Evolutionary conservation across 805 yeast genomes (phyloP), one percentile per base, ranked within the genome.

Genomic region (Cyberlindnera mrakii): DNA sequence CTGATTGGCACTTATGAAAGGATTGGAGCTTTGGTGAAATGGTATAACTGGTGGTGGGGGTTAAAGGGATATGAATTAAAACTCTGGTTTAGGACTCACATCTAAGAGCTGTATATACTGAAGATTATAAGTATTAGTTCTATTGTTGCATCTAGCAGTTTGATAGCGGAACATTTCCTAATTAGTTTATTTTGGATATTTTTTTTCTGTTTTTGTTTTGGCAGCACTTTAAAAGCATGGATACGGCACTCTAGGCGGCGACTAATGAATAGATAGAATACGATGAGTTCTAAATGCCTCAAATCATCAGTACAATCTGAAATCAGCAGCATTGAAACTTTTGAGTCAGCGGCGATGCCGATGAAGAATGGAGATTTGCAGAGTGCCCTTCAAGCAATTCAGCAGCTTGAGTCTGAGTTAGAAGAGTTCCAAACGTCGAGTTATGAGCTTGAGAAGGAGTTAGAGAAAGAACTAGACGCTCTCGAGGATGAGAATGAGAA

Each of bases 361-460:
- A 53, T 54, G 33, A 56, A 51, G 35, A 54, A 57, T 20, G 52
- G 52, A 40, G 57, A 60, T 43, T 58, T 56, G 29, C 49, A 58
- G 36, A 52, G 59, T 37, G 66, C 66, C 1, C 38, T 62, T 8
- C 64, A 59, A 30, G 70, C 70, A 38, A 64, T 71, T 16, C 61
- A 59, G 25, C 67, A 66, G 49, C 59, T 71, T 13, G 73, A 68
- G 50, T 49, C 48, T 6, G 75, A 71, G 48, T 52, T 72, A 16
- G 58, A 54, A 17, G 77, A 72, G 48, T 69, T 72, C 44, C 70
- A 68, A 44, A 58, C 53, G 18, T 66, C 74, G 6, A 67, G 73
- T 35, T 57, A 62, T 38, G 77, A 71, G 47, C 56, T 72, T 32
- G 77, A 72, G 50, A 58, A 55, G 33, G 77, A 70, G 41, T 55